phyloP scores from a whole-genome alignment of 2,329 filamentous ascomycete genomes.

The Myotisia sp. region DNA sequence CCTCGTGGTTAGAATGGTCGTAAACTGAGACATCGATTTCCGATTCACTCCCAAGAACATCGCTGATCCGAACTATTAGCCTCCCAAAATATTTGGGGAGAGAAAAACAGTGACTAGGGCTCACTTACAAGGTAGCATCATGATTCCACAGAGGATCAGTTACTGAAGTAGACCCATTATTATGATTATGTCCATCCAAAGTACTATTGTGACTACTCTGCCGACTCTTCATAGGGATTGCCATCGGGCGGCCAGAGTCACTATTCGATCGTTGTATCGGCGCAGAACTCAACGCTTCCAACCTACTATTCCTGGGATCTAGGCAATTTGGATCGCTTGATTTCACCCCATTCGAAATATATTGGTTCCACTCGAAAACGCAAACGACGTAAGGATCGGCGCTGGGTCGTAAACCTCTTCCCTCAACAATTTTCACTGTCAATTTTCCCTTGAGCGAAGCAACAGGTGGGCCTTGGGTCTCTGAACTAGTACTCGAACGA shows the following conservation, averaged over 20 bases:
- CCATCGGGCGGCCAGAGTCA: slow-evolving; percentile 72
- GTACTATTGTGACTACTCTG: slow-evolving; percentile 92
- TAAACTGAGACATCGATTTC: slow-evolving; percentile 89
- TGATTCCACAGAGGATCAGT: slow-evolving; percentile 93
- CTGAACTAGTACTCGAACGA: slow-evolving; percentile 14
- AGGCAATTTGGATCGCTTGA: slow-evolving; percentile 11
- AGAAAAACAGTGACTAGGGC: neutral
- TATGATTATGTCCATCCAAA: slow-evolving; percentile 47
- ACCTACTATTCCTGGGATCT: slow-evolving; percentile 2
- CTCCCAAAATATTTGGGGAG: slow-evolving; percentile 3
- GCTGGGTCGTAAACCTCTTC: slow-evolving; percentile 64
- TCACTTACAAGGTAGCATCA: slow-evolving; percentile 77
- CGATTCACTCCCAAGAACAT: slow-evolving; percentile 83
- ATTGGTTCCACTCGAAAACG: slow-evolving; percentile 91
- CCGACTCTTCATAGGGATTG: slow-evolving; percentile 90
- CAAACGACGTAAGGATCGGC: slow-evolving; percentile 89
- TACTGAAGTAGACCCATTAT: slow-evolving; percentile 46
- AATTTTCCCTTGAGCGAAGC: slow-evolving; percentile 72
- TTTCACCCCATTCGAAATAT: slow-evolving; percentile 77
- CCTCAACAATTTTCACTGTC: slow-evolving; percentile 76
- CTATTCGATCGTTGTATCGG: slow-evolving; percentile 58
- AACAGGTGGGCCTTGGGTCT: slow-evolving; percentile 43
- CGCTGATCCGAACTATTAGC: slow-evolving; percentile 42
- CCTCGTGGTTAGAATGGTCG: slow-evolving; percentile 69
- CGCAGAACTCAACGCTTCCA: slow-evolving; percentile 29